phyloP scores from a whole-genome alignment of 257 asterid genomes.

The Solanum boliviense region DNA sequence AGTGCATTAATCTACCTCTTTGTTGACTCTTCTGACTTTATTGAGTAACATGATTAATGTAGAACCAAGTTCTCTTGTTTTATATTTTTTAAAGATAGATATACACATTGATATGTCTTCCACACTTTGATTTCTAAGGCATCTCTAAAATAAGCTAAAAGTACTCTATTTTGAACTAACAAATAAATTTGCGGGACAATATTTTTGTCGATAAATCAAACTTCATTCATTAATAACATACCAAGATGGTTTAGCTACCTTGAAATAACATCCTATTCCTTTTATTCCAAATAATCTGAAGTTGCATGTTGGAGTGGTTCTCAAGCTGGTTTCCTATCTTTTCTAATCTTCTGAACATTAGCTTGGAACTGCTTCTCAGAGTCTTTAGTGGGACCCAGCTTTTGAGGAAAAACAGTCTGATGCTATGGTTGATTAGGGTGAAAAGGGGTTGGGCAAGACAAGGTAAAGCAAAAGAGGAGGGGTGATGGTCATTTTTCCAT shows the following conservation, averaged over 20 bases:
- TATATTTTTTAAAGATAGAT: neutral
- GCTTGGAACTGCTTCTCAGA: neutral
- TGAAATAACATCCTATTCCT: neutral
- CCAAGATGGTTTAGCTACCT: neutral
- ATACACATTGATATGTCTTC: neutral
- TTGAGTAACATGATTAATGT: neutral
- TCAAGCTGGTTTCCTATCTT: neutral
- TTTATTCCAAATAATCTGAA: neutral
- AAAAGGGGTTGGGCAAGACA: neutral
- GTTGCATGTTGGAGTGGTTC: neutral
- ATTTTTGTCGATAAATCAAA: neutral
- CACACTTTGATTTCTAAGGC: neutral
- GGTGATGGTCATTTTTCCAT: neutral
- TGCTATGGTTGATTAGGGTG: neutral
- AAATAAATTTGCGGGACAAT: neutral
- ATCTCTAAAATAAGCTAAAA: neutral
- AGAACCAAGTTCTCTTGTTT: neutral
- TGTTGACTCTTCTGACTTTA: neutral
- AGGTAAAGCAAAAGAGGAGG: neutral
- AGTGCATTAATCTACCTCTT: slow-evolving; percentile 4
- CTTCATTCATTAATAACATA: neutral
- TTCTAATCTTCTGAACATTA: neutral
- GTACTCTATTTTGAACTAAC: neutral
- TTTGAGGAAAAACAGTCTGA: neutral
- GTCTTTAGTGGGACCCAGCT: neutral